Evolutionary conservation across 306 rosid genomes (phyloP).

Genomic region (Albizia julibrissin): DNA sequence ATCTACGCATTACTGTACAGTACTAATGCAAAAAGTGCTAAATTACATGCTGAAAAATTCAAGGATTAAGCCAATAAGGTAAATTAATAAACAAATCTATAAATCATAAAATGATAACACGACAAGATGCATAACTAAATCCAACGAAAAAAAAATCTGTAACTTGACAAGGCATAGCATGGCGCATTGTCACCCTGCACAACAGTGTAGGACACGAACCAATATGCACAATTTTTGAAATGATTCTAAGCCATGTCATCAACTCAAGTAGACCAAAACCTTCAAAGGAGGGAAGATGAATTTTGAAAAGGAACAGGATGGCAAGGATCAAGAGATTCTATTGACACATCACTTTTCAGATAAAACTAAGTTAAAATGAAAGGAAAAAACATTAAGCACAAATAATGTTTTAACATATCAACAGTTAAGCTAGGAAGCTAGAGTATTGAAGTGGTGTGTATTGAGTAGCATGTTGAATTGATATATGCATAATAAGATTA

Average conservation of each 20-base stretch:
- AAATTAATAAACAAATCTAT: background rate
- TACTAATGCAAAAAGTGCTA: background rate
- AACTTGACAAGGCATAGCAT: background rate
- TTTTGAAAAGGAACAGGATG: background rate
- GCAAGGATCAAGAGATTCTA: background rate
- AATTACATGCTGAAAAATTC: background rate
- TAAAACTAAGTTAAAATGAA: background rate
- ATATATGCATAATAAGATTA: too few species aligned
- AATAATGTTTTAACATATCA: background rate
- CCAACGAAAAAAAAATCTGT: background rate
- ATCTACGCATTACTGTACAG: background rate
- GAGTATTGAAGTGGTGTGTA: too few species aligned
- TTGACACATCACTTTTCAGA: background rate
- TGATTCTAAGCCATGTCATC: background rate
- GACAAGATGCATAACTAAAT: background rate
- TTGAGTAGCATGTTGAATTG: too few species aligned
- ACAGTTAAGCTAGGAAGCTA: conserved; percentile 28
- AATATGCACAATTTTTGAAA: background rate
- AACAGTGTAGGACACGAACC: background rate
- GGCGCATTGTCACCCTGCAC: background rate
- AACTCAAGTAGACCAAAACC: background rate
- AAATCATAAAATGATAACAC: background rate
- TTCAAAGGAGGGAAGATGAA: background rate
- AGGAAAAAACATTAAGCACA: background rate
- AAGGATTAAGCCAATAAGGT: background rate